Evolutionary conservation across 768 basidiomycete genomes (phyloP).

Genomic region (Kwoniella sp.): DNA sequence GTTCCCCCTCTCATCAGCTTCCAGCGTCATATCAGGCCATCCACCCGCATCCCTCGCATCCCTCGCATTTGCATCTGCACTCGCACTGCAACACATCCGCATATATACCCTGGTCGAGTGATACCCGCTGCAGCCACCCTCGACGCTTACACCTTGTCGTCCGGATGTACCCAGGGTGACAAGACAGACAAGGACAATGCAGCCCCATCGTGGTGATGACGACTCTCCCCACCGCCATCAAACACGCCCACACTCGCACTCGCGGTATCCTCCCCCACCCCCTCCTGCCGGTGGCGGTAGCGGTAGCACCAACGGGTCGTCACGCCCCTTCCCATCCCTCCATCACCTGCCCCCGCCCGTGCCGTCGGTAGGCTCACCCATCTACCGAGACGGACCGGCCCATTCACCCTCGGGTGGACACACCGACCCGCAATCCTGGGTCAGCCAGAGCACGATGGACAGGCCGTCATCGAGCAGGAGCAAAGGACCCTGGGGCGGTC

Average conservation of each 20-base stretch:
- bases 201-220: neutral
- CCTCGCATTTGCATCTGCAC: neutral
- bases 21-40: no score
- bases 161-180: no score
- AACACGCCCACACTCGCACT: neutral
- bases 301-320: neutral
- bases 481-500: slow-evolving; percentile 2
- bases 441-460: slow-evolving; percentile 1
- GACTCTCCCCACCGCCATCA: slow-evolving; percentile 6
- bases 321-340: slow-evolving; percentile 12
- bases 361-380: slow-evolving; percentile 22
- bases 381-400: slow-evolving; percentile 11
- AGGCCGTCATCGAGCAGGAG: slow-evolving; percentile 1
- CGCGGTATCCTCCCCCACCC: slow-evolving; percentile 10
- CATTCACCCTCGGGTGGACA: slow-evolving; percentile 21
- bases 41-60: no score
- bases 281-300: neutral
- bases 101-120: no score
- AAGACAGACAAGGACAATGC: no score
- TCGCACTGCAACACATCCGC: no score
- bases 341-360: slow-evolving; percentile 27
- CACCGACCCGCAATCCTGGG: slow-evolving; percentile 29
- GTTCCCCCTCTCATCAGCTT: no score
- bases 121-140: no score
- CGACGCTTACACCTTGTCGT: no score